A percentile compares a stretch with the other conserved stretches of the same genome.
Conservation (phyloP, 805 yeast species). For the Saccharomycopsis fermentans region DNA sequence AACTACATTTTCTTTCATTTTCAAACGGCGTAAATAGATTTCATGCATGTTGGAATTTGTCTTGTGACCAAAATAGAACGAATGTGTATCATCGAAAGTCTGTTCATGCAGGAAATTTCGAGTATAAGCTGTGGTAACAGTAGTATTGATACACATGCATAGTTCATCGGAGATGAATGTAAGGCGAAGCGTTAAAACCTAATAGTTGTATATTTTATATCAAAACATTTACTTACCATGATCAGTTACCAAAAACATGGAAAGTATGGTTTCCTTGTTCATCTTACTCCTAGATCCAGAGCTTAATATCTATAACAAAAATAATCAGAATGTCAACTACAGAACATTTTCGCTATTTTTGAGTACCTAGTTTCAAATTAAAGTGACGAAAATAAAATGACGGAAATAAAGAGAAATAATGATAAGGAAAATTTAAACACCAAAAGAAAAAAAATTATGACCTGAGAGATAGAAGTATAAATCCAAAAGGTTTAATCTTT, state of each 20-base stretch:
- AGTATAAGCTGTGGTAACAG: background rate
- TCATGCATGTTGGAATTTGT: background rate
- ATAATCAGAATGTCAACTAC: no score
- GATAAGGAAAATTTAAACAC: background rate
- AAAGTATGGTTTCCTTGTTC: no score
- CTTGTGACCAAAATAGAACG: background rate
- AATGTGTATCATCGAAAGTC: background rate
- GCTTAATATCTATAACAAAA: no score
- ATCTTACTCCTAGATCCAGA: no score
- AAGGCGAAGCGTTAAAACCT: no score
- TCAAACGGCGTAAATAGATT: background rate
- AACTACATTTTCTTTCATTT: background rate
- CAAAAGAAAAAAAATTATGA: background rate
- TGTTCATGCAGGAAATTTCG: background rate
- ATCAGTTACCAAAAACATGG: no score
- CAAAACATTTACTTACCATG: no score
- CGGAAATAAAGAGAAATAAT: background rate
- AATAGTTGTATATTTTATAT: no score
- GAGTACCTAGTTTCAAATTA: no score
- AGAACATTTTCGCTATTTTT: no score
- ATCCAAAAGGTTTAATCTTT: background rate
- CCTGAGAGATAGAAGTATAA: background rate
- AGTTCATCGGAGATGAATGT: no score
- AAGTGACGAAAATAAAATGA: background rate
- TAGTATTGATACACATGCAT: background rate